phyloP scores from a whole-genome alignment of 169 alveolate species.

The Eimeria praecox region DNA sequence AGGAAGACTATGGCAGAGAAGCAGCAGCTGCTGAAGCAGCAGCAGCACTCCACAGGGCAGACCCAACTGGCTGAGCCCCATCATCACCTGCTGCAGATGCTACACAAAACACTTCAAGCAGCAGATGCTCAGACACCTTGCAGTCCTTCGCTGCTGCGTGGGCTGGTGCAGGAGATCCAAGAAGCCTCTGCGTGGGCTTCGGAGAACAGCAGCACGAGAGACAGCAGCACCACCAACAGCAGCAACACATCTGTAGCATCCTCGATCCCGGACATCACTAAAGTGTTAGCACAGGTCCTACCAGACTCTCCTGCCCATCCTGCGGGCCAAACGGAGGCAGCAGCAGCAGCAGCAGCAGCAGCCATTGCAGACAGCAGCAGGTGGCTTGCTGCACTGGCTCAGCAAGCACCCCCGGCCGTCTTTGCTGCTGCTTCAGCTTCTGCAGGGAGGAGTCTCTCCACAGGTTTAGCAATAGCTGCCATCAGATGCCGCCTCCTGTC shows the following conservation, averaged over 20 bases:
- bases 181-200: slow-evolving; percentile 35
- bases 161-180: slow-evolving; percentile 52
- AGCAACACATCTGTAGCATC: neutral
- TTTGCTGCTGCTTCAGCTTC: slow-evolving; percentile 41
- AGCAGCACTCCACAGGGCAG: neutral
- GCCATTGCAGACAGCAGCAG: slow-evolving; percentile 31
- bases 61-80: slow-evolving; percentile 5
- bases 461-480: neutral
- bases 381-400: slow-evolving; percentile 54
- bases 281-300: neutral
- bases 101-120: slow-evolving; percentile 33
- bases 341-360: slow-evolving; percentile 55
- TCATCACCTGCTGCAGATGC: slow-evolving; percentile 40
- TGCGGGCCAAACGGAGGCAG: neutral
- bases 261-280: neutral
- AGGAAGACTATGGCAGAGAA: slow-evolving; percentile 13
- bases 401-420: slow-evolving; percentile 40
- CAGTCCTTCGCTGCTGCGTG: slow-evolving; percentile 22
- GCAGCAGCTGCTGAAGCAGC: neutral
- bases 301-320: neutral
- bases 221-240: slow-evolving; percentile 11
- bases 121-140: slow-evolving; percentile 13
- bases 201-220: neutral
- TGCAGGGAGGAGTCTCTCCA: neutral
- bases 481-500: slow-evolving; percentile 58